Base-by-base conservation (phyloP, 805 yeast species). In the Candida corydali region DNA sequence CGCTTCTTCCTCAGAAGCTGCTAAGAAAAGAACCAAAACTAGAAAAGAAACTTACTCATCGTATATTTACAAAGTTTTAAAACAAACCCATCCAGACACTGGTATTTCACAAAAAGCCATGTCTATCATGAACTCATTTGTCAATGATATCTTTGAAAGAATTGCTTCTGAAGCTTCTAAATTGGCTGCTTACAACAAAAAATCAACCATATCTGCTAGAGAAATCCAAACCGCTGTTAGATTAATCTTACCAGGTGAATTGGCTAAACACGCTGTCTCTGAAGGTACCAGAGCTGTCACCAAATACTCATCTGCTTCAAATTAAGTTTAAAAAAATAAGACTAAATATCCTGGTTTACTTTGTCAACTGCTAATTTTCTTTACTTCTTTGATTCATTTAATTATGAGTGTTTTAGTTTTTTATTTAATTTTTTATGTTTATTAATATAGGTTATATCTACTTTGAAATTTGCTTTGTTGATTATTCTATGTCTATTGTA, bases 281-380 rank as follows among this genome's bases (percentile, higher is more conserved):
- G 98, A 89, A 76, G 97, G 97, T 78, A 87, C 96, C 55, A 86
- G 95, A 80, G 95, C 96, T 67, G 95, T 87, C 58, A 86, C 96
- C 69, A 87, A 87, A 76, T 87, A 86, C 80, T 83, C 95, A 58
- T 82, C 95, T 61, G 75, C 70, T 49, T 54, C 69, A 41, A 57
- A 57, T 47, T 63, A 63, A 24, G 17, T n/a, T 19, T 8, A 16
- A 7, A n/a, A n/a, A n/a, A n/a, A n/a, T n/a, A n/a, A n/a, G n/a
- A n/a, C n/a, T n/a, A n/a, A n/a, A n/a, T n/a, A n/a, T n/a, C n/a
- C n/a, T n/a, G n/a, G 8, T 27, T 33, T 17, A 34, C 17, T 28
- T 22, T 26, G 28, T 29, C 14, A 4, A 4, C 11, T 15, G 26
- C 27, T 22, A 19, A 15, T 27, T 19, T 16, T 27, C 14, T 35